Evolutionary conservation across 139 green algal genomes (phyloP).

Genomic region (Chlorella sp.): DNA sequence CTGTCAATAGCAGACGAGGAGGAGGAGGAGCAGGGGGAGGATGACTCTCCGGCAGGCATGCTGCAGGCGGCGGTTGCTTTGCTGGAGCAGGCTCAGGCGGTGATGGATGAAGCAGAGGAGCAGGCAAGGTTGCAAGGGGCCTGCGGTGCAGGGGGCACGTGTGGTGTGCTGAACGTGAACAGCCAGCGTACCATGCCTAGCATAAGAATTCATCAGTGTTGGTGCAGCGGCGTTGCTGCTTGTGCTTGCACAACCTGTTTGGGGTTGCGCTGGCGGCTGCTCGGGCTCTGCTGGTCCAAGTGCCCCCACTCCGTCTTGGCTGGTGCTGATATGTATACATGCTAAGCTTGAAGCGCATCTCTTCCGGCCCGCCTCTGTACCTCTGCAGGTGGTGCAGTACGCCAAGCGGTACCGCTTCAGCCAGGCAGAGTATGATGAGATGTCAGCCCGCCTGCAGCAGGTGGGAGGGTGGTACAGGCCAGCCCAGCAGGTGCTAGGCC

Average conservation of each 20-base stretch:
- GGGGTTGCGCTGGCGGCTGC: neutral
- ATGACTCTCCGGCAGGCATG: slow-evolving; percentile 42
- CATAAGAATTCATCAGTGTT: too few species aligned
- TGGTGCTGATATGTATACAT: neutral
- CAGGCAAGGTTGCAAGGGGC: neutral
- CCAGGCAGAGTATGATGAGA: slow-evolving; percentile 59
- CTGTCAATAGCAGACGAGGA: slow-evolving; percentile 15
- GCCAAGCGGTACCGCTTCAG: slow-evolving; percentile 49
- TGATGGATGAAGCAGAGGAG: slow-evolving; percentile 45
- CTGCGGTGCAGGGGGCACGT: too few species aligned
- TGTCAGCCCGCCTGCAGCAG: slow-evolving; percentile 40
- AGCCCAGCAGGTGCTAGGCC: neutral
- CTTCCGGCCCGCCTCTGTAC: neutral
- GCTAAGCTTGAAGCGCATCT: too few species aligned
- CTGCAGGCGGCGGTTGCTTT: slow-evolving; percentile 39
- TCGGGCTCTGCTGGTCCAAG: too few species aligned
- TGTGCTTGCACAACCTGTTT: neutral
- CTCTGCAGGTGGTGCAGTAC: slow-evolving; percentile 49
- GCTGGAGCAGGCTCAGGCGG: slow-evolving; percentile 33
- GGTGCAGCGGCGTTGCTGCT: neutral
- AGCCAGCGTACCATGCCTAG: too few species aligned
- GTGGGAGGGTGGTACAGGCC: neutral
- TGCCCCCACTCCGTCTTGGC: neutral
- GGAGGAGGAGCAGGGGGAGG: slow-evolving; percentile 28
- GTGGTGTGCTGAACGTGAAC: too few species aligned